Percentiles rank a stretch among this genome's conserved stretches.
These are phyloP conservation scores for Kluyveromyces sp. DNA, from an alignment of 1,139 yeast species.

Conservation along the genomic window DNA sequence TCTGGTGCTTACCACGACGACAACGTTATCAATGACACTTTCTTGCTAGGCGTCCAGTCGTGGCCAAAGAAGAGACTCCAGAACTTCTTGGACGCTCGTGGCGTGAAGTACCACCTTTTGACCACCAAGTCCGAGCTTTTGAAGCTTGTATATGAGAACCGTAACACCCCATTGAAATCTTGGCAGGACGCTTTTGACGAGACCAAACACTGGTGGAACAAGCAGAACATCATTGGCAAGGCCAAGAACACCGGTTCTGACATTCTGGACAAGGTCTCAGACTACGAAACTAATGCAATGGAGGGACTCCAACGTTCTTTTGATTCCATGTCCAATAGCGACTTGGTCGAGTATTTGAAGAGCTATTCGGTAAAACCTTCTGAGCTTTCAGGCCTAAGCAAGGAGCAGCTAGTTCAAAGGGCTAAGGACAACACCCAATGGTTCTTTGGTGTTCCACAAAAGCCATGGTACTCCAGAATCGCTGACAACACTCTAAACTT, in stretches of 20 bases:
- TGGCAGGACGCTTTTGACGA: conserved; percentile 4
- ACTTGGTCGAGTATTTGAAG: conserved; percentile 45
- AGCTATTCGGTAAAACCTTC: conserved; percentile 42
- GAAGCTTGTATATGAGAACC: conserved; percentile 41
- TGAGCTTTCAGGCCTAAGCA: conserved; percentile 26
- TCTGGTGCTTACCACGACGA: conserved; percentile 19
- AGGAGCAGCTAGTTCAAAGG: conserved; percentile 40
- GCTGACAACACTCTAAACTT: conserved; percentile 8
- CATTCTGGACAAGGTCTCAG: conserved; percentile 5
- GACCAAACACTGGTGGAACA: conserved; percentile 7
- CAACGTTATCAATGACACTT: conserved; percentile 40
- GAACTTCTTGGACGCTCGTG: conserved; percentile 47
- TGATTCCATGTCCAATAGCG: conserved; percentile 48
- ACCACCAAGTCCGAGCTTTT: conserved; percentile 43
- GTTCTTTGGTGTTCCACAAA: conserved; percentile 29
- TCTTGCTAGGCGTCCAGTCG: conserved; percentile 39
- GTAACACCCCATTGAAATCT: conserved; percentile 36
- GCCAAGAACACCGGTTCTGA: conserved; percentile 4
- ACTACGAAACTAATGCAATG: conserved; percentile 10
- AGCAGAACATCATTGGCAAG: conserved; percentile 3
- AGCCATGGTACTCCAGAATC: conserved; percentile 20
- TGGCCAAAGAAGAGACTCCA: conserved; percentile 46
- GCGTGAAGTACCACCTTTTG: conserved; percentile 40
- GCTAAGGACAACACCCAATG: conserved; percentile 43
- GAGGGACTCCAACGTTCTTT: conserved; percentile 34